Conservation (phyloP, 371 early-diverging fungal species). For the Mycotypha africana region DNA sequence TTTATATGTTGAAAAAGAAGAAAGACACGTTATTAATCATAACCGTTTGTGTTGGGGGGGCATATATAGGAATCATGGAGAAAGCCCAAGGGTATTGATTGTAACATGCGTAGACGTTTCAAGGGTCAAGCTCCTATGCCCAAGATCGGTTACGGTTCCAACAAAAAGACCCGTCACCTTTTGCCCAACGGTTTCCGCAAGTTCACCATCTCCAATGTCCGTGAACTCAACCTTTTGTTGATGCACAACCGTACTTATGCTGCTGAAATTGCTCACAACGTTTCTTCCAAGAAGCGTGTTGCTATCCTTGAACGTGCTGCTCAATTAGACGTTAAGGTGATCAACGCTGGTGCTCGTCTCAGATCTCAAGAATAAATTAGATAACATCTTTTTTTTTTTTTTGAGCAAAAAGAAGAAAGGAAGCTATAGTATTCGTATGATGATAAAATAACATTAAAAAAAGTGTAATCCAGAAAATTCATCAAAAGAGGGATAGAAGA, state of each 20-base stretch:
- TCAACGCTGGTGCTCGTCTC: conserved; percentile 96
- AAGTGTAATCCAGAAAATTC: too few species aligned
- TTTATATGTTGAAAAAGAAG: not conserved
- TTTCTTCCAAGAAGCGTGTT: conserved; percentile 97
- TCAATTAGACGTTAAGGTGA: conserved; percentile 96
- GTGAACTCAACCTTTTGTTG: conserved; percentile 95
- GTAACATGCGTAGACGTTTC: conserved; percentile 95
- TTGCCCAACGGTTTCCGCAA: conserved; percentile 99
- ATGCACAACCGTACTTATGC: conserved; percentile 99
- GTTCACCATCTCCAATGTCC: conserved; percentile 92
- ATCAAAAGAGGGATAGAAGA: too few species aligned
- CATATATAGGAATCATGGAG: conserved; percentile 92
- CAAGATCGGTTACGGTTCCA: conserved; percentile 99
- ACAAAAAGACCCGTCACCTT: conserved; percentile 94
- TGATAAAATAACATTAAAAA: too few species aligned
- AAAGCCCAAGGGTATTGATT: conserved; percentile 99
- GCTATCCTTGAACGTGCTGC: conserved; percentile 96
- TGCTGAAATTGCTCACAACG: conserved; percentile 98
- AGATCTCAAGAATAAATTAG: conserved; percentile 81
- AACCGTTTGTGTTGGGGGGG: not conserved
- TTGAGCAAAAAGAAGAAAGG: too few species aligned
- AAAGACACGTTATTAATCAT: not conserved
- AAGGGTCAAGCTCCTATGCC: conserved; percentile 99
- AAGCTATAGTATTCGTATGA: too few species aligned
- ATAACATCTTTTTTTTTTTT: too few species aligned